These are phyloP conservation scores for Sextonia rubra DNA, from an alignment of 164 flowering plant genomes.

Conservation along the genomic window DNA sequence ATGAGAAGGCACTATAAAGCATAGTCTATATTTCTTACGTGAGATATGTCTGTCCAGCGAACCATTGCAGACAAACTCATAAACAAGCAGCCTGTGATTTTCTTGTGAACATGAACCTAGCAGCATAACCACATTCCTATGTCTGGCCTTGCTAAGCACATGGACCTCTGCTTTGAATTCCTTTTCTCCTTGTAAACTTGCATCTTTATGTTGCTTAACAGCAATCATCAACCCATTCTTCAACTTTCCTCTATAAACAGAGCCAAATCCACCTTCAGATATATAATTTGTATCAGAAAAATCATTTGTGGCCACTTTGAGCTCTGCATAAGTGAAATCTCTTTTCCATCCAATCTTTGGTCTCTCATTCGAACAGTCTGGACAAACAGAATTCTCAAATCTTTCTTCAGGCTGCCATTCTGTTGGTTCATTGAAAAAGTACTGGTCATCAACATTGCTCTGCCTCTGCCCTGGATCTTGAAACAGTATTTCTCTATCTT, in stretches of 20 bases:
- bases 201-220: constrained; percentile 50
- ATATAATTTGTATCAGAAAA: constrained; percentile 37
- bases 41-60: constrained; percentile 53
- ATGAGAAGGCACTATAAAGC: neutral
- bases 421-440: too few species aligned
- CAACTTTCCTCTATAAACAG: constrained; percentile 45
- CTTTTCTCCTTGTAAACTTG: constrained; percentile 56
- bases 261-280: constrained; percentile 65
- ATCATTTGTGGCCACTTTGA: constrained; percentile 42
- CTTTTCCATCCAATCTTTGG: constrained; percentile 34
- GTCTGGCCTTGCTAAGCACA: constrained; percentile 51
- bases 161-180: constrained; percentile 49
- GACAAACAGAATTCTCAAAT: constrained; percentile 26
- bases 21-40: constrained; percentile 21
- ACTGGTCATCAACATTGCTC: constrained; percentile 8
- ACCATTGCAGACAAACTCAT: constrained; percentile 58
- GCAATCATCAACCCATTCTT: constrained; percentile 38
- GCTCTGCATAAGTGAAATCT: constrained; percentile 43
- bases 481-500: constrained; percentile 10
- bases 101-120: constrained; percentile 57
- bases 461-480: constrained; percentile 14
- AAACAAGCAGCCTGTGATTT: constrained; percentile 49
- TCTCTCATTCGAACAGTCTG: constrained; percentile 40
- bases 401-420: neutral
- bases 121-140: constrained; percentile 54